Percentiles rank a stretch among this genome's conserved stretches.
Evolutionary conservation across 306 rosid species (phyloP).

Genomic region (Trifolium subterraneum): DNA sequence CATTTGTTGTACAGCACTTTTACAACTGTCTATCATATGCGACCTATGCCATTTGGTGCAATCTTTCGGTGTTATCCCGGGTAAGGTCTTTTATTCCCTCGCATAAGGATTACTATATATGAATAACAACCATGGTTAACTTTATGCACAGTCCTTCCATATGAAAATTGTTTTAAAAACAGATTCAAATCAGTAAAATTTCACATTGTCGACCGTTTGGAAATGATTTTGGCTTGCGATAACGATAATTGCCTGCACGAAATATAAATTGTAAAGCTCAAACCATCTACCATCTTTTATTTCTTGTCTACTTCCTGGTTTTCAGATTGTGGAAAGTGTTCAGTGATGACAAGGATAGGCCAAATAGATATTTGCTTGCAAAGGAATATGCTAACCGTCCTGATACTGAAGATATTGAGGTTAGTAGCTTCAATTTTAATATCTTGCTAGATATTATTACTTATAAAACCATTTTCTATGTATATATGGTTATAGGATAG

Average conservation of each 20-base stretch:
- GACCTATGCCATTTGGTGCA: slow-evolving; percentile 92
- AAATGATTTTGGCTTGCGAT: slow-evolving; percentile 16
- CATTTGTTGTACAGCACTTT: slow-evolving; percentile 67
- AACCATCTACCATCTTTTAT: slow-evolving; percentile 20
- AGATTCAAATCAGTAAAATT: slow-evolving; percentile 25
- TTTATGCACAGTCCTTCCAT: slow-evolving; percentile 3
- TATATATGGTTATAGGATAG: neutral
- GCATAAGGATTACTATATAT: neutral
- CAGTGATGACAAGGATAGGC: slow-evolving; percentile 87
- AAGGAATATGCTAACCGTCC: slow-evolving; percentile 80
- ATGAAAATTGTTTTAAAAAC: slow-evolving; percentile 7
- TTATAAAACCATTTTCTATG: slow-evolving; percentile 30
- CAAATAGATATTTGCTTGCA: slow-evolving; percentile 86
- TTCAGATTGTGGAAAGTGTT: slow-evolving; percentile 92
- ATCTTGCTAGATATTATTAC: neutral
- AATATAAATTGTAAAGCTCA: slow-evolving; percentile 1
- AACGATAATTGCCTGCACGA: neutral
- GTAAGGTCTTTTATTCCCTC: slow-evolving; percentile 52
- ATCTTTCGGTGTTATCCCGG: slow-evolving; percentile 92
- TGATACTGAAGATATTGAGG: slow-evolving; percentile 89
- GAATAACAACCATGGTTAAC: slow-evolving; percentile 5
- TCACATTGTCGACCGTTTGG: neutral
- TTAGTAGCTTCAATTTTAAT: slow-evolving; percentile 46
- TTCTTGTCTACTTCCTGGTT: slow-evolving; percentile 36
- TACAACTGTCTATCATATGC: slow-evolving; percentile 82